Evolutionary conservation across 192 early-diverging fungal species (phyloP).

Genomic region (Ambispora gerdemannii): DNA sequence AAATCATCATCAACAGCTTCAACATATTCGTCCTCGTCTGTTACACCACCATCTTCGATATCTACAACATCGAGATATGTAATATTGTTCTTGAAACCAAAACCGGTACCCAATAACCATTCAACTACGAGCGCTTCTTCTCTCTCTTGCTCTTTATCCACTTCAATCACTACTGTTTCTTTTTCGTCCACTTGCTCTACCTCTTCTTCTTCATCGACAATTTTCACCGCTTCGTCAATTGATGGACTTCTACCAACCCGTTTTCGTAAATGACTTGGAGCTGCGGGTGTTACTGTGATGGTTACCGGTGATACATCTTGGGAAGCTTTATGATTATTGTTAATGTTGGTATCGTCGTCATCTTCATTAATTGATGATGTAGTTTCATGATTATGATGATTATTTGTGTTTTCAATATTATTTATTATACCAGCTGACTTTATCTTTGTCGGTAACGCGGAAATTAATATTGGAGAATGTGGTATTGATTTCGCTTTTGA

Average conservation of each 20-base stretch:
- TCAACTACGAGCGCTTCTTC: conserved; percentile 17
- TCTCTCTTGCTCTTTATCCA: background rate
- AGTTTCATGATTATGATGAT: background rate
- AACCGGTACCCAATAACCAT: conserved; percentile 19
- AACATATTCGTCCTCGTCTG: conserved; percentile 3
- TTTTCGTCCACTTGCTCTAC: background rate
- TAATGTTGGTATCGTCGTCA: no score
- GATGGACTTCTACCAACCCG: conserved; percentile 1
- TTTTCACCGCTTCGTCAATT: background rate
- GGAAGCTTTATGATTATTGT: background rate
- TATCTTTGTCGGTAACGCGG: background rate
- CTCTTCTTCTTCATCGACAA: background rate
- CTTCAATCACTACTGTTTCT: background rate
- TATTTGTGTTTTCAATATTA: background rate
- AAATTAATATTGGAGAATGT: background rate
- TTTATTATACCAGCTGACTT: background rate
- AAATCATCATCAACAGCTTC: conserved; percentile 6
- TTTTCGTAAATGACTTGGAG: background rate
- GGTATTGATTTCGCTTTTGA: background rate
- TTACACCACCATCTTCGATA: background rate
- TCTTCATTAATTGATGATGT: background rate
- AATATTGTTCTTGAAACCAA: background rate
- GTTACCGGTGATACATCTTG: background rate
- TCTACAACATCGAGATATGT: background rate
- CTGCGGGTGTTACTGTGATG: background rate